These are phyloP conservation scores for Sporothrix pseudoabietina DNA, from an alignment of 2,329 filamentous ascomycete genomes.

Conservation along the genomic window DNA sequence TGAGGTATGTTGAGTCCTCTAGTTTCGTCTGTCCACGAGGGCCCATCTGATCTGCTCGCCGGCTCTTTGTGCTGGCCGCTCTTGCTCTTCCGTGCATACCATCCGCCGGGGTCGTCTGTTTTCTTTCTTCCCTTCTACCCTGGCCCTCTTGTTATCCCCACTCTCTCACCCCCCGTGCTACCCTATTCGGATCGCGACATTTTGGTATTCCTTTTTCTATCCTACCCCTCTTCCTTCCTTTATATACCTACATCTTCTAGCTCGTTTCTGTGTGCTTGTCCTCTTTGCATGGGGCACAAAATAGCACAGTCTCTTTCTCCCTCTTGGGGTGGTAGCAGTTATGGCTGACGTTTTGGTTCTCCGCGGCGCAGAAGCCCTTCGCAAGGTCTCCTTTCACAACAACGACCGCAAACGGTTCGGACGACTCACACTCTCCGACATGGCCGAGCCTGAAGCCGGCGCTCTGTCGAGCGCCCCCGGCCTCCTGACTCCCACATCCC, in stretches of 20 bases:
- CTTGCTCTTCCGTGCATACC: neutral
- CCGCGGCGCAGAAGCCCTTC: conserved; percentile 46
- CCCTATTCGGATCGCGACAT: neutral
- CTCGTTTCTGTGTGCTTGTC: neutral
- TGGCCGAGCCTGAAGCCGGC: conserved; percentile 46
- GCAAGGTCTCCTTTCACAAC: conserved; percentile 46
- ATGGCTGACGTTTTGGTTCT: conserved; percentile 50
- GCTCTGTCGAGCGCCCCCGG: neutral
- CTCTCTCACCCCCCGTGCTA: neutral
- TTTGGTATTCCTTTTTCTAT: neutral
- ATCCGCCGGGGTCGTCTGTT: neutral
- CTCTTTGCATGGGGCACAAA: neutral
- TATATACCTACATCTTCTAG: neutral
- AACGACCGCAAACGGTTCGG: conserved; percentile 44
- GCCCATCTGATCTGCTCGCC: conserved; percentile 15
- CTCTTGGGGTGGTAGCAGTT: neutral
- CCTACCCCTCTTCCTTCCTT: neutral
- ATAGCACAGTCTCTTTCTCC: neutral
- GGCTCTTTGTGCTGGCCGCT: neutral
- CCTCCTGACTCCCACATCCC: neutral
- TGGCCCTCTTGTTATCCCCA: conserved; percentile 7
- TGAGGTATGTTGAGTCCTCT: conserved; percentile 18
- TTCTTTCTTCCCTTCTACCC: neutral
- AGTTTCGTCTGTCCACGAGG: conserved; percentile 5
- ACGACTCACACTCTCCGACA: conserved; percentile 46